Conservation (phyloP, 129 eudicot species). For the Flaveria trinervia region DNA sequence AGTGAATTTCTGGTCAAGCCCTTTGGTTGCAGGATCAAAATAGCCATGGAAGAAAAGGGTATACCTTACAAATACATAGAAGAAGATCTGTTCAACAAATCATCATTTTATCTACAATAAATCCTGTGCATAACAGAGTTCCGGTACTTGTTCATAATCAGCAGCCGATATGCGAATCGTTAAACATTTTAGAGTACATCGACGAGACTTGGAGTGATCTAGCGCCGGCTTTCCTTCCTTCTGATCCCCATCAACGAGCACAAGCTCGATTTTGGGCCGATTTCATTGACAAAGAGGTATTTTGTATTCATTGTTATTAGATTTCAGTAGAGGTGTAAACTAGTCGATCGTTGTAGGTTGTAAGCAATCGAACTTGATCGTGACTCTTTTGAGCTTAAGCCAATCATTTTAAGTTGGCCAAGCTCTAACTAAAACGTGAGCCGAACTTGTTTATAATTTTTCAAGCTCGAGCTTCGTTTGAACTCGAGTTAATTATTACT, state of each 20-base stretch:
- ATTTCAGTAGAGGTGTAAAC: not conserved
- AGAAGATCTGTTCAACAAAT: slow-evolving; percentile 38
- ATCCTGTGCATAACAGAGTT: slow-evolving; percentile 42
- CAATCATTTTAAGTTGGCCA: no score
- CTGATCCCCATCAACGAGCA: slow-evolving; percentile 38
- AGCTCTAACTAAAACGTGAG: no score
- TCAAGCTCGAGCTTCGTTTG: no score
- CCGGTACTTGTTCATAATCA: slow-evolving; percentile 38
- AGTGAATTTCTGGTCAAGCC: slow-evolving; percentile 37
- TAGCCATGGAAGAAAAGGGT: slow-evolving; percentile 43
- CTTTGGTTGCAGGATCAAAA: slow-evolving; percentile 37
- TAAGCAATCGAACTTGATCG: no score
- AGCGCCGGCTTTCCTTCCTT: slow-evolving; percentile 27
- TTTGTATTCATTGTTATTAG: not conserved
- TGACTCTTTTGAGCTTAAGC: no score
- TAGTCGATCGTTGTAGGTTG: no score
- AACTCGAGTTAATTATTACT: no score
- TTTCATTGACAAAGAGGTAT: slow-evolving; percentile 40
- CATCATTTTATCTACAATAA: slow-evolving; percentile 25
- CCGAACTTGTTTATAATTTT: no score
- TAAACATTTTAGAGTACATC: slow-evolving; percentile 39
- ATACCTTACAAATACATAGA: slow-evolving; percentile 39
- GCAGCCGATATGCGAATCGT: slow-evolving; percentile 32
- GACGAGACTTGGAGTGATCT: slow-evolving; percentile 34
- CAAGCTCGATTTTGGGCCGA: slow-evolving; percentile 47